These are phyloP conservation scores for Austropuccinia psidii DNA, from an alignment of 1,284 basidiomycete species.

Conservation along the genomic window DNA sequence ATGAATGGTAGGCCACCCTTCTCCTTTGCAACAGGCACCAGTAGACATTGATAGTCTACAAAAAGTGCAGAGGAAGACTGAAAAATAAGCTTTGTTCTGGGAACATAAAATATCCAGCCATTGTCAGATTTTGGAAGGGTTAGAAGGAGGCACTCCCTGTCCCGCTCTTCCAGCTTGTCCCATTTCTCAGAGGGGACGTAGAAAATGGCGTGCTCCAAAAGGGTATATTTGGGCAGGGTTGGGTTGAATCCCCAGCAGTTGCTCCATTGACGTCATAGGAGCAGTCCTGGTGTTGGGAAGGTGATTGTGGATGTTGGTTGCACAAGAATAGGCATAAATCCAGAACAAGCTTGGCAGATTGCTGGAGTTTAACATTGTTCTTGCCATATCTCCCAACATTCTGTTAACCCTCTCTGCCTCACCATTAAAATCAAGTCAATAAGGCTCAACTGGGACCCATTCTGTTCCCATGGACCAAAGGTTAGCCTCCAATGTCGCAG, in stretches of 20 bases:
- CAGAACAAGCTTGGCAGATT: background rate
- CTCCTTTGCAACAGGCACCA: background rate
- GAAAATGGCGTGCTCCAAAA: background rate
- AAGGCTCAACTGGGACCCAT: background rate
- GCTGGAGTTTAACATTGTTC: background rate
- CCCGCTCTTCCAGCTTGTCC: background rate
- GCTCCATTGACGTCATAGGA: background rate
- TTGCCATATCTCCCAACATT: constrained; percentile 1
- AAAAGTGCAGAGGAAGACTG: background rate
- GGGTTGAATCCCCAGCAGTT: background rate
- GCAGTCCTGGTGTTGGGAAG: background rate
- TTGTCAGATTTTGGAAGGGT: background rate
- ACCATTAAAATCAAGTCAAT: background rate
- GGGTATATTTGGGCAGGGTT: background rate
- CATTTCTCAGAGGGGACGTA: background rate
- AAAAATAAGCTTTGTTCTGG: too few species aligned
- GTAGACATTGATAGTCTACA: background rate
- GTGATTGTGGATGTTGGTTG: background rate
- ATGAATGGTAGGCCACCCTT: background rate
- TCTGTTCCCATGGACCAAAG: background rate
- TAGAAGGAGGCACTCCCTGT: background rate
- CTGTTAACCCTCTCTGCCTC: constrained; percentile 22
- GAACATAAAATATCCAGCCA: constrained; percentile 16
- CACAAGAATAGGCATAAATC: background rate
- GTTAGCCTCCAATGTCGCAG: too few species aligned